Conservation (phyloP, 129 eudicot genomes). For the Tanacetum coccineum region DNA sequence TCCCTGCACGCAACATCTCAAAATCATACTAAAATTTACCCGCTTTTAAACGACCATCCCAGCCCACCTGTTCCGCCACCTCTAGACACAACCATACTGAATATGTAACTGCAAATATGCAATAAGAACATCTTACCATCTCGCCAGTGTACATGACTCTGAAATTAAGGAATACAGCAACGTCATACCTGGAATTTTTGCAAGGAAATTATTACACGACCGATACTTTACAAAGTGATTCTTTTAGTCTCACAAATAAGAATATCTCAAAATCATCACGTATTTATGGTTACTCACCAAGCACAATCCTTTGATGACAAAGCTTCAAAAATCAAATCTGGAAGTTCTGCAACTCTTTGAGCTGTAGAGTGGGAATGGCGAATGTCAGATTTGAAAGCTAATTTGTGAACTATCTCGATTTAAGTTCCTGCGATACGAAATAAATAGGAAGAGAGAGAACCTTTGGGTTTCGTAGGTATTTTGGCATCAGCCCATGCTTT, state of each 20-base stretch:
- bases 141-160: conserved; percentile 59
- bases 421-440: conserved; percentile 6
- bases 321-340: conserved; percentile 80
- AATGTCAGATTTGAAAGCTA: not conserved
- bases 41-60: not conserved
- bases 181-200: conserved; percentile 70
- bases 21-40: not conserved
- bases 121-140: conserved; percentile 52
- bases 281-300: conserved; percentile 57
- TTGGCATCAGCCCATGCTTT: conserved; percentile 29
- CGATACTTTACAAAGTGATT: not conserved
- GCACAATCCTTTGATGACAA: conserved; percentile 71
- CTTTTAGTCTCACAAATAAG: not conserved
- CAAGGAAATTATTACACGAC: conserved; percentile 8
- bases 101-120: not conserved
- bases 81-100: conserved; percentile 1
- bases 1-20: not conserved
- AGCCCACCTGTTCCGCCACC: conserved; percentile 16
- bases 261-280: conserved; percentile 2
- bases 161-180: conserved; percentile 67
- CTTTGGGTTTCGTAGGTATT: conserved; percentile 36
- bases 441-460: conserved; percentile 2
- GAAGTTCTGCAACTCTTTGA: conserved; percentile 54
- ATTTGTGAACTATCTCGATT: conserved; percentile 4
- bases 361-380: conserved; percentile 33